Evolutionary conservation across 140 eudicot genomes (phyloP), one percentile per base, ranked within the genome.

Genomic region (Flaveria floridana): DNA sequence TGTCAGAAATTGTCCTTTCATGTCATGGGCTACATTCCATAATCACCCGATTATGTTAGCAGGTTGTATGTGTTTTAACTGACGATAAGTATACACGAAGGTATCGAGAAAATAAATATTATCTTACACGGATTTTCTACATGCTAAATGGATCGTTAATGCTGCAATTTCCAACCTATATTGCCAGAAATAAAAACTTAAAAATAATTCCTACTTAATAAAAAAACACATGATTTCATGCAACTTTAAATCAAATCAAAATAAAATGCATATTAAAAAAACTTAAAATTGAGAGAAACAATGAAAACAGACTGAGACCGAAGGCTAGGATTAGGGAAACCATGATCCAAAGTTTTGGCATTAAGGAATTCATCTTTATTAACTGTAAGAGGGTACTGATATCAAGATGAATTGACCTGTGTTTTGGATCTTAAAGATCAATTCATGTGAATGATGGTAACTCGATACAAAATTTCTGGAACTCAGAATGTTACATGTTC

Each of bases 391-490:
- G 23, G 71, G 16, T 68, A 55, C 47, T 16, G 10, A 58, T 50
- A 79, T 47, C 34, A 48, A 13, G 59, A 71, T 23, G 66, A 59
- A 12, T 63, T 65, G 39, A 73, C 70, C 83, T 30, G 67, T 23
- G 18, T n/a, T 25, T 64, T 65, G 64, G 75, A 65, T 73, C 79
- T 42, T 65, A 34, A 56, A 72, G 64, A 72, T 65, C 67, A 57
- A 56, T 19, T n/a, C 46, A 64, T 23, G 25, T 3, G 44, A 42
- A 79, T n/a, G 13, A 65, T 10, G 7, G 46, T 58, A 65, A n/a
- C 73, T 68, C 26, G 41, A 11, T 80, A 74, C 84, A 80, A 74
- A 80, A 80, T 0, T 74, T 80, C 66, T 68, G 44, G 46, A 59
- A 30, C 63, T 30, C 75, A 6, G 16, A 64, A 65, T 52, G 65